These are phyloP conservation scores for Ilex paraguariensis DNA, from an alignment of 305 asterid genomes.

Conservation along the genomic window DNA sequence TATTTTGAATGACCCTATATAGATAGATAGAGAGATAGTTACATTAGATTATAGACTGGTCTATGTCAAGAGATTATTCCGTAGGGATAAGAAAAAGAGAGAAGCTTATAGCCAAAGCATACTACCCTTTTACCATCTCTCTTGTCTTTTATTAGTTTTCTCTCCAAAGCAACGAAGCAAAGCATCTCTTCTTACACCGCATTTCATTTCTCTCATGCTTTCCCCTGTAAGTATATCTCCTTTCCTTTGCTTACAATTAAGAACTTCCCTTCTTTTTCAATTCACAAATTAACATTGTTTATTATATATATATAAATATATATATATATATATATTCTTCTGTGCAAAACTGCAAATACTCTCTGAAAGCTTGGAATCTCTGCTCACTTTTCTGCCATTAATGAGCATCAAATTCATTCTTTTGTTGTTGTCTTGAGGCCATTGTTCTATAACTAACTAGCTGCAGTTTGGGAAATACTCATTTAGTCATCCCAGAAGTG, in stretches of 20 bases:
- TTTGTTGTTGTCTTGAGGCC: background rate
- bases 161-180: constrained; percentile 66
- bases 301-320: too few species aligned
- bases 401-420: constrained; percentile 26
- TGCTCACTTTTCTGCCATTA: constrained; percentile 26
- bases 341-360: constrained; percentile 23
- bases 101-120: constrained; percentile 60
- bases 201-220: constrained; percentile 38
- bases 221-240: constrained; percentile 53
- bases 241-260: constrained; percentile 86
- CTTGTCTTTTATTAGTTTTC: constrained; percentile 1
- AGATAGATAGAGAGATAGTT: constrained; percentile 15
- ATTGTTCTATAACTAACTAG: constrained; percentile 5
- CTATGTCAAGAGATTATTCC: constrained; percentile 26
- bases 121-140: constrained; percentile 21
- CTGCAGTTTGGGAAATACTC: constrained; percentile 8
- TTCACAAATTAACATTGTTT: constrained; percentile 19
- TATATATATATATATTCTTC: constrained; percentile 30
- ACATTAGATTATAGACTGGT: constrained; percentile 20
- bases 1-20: constrained; percentile 51
- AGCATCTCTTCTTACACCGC: constrained; percentile 53
- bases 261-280: constrained; percentile 27
- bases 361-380: constrained; percentile 53
- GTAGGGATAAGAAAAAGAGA: constrained; percentile 33
- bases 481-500: constrained; percentile 6